phyloP scores from a whole-genome alignment of 805 yeast genomes.

The Metschnikowia cerradonensis region DNA sequence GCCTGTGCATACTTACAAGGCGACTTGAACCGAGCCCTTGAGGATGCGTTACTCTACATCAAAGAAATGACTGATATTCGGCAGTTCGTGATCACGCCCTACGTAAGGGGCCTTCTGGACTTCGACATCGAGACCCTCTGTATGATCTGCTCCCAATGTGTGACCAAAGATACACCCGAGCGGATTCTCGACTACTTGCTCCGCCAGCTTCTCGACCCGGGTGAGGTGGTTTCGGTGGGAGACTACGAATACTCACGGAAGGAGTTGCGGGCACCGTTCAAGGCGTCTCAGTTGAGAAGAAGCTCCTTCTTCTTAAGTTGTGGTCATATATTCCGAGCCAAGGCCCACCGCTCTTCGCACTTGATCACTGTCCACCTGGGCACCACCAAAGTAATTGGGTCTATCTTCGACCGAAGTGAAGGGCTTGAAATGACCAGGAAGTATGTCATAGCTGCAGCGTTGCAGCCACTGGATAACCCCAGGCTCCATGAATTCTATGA shows the following conservation, averaged over 20 bases:
- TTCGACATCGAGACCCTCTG: constrained; percentile 11
- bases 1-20: not conserved
- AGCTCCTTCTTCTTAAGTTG: constrained; percentile 11
- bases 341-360: constrained; percentile 4
- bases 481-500: constrained; percentile 10
- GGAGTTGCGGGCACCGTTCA: not conserved
- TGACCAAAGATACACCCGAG: not conserved
- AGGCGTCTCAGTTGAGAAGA: constrained; percentile 6
- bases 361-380: not conserved
- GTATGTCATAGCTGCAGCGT: constrained; percentile 12
- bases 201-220: constrained; percentile 8
- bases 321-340: constrained; percentile 10
- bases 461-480: constrained; percentile 14
- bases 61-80: constrained; percentile 2
- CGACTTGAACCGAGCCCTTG: not conserved
- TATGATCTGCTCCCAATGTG: constrained; percentile 8
- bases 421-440: constrained; percentile 13
- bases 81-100: not conserved
- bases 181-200: constrained; percentile 5
- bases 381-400: not conserved
- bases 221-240: constrained; percentile 1
- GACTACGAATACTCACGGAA: constrained; percentile 3
- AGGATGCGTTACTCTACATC: constrained; percentile 1
- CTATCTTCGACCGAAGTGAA: constrained; percentile 1
- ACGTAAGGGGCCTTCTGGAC: constrained; percentile 8